phyloP scores from a whole-genome alignment of 1,284 basidiomycete species.

The Mycena citricolor region DNA sequence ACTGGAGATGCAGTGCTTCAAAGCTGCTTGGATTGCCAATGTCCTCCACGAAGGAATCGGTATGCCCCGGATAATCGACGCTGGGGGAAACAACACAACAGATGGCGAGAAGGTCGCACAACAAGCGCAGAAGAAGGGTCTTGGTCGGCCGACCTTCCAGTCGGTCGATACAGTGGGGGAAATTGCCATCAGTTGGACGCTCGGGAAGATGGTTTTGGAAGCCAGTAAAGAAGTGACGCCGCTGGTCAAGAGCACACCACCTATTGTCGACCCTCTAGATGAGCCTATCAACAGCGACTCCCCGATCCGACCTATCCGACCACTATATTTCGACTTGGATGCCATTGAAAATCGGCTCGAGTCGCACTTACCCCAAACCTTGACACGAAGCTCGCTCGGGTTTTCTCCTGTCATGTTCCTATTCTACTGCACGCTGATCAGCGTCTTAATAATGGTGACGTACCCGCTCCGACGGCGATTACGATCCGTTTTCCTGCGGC shows the following conservation, averaged over 20 bases:
- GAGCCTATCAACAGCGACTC: slow-evolving; percentile 50
- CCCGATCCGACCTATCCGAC: slow-evolving; percentile 60
- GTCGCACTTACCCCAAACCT: slow-evolving; percentile 58
- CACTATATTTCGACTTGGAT: slow-evolving; percentile 58
- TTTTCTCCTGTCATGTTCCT: slow-evolving; percentile 66
- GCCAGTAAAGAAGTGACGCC: slow-evolving; percentile 82
- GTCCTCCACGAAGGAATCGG: slow-evolving; percentile 96
- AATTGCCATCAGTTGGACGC: slow-evolving; percentile 95
- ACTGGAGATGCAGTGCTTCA: slow-evolving; percentile 98
- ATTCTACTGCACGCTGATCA: slow-evolving; percentile 44
- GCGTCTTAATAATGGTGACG: slow-evolving; percentile 31
- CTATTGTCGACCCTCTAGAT: slow-evolving; percentile 69
- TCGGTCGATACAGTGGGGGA: slow-evolving; percentile 89
- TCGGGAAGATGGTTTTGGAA: slow-evolving; percentile 98
- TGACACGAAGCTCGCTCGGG: slow-evolving; percentile 62
- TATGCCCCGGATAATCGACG: slow-evolving; percentile 88
- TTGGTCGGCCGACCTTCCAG: slow-evolving; percentile 82
- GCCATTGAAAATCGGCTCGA: slow-evolving; percentile 61
- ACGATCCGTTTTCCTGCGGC: slow-evolving; percentile 30
- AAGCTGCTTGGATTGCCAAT: slow-evolving; percentile 97
- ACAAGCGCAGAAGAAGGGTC: slow-evolving; percentile 79
- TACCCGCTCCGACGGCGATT: slow-evolving; percentile 60
- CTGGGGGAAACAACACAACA: slow-evolving; percentile 69
- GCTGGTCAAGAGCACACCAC: slow-evolving; percentile 43
- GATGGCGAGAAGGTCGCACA: slow-evolving; percentile 66